Percentiles rank a stretch among this genome's conserved stretches.
Evolutionary conservation across 805 yeast species (phyloP).

Genomic region (Isabelozyma pseudorhagii): DNA sequence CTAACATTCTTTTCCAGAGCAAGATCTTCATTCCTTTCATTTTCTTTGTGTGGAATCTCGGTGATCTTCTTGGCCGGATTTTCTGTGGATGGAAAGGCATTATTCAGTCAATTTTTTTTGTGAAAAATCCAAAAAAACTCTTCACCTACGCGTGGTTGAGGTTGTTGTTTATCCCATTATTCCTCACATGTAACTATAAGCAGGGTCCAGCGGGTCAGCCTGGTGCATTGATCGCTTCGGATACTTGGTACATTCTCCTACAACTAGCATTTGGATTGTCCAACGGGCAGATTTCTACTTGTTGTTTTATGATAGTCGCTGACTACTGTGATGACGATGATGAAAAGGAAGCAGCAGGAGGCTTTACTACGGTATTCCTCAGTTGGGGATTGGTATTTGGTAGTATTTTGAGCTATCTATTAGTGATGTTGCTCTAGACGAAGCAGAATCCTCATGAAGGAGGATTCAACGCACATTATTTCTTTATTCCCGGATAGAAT

Average conservation of each 20-base stretch:
- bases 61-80: conserved; percentile 80
- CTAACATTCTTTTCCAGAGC: conserved; percentile 41
- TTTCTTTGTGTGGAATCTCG: conserved; percentile 83
- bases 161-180: conserved; percentile 62
- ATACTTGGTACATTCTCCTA: conserved; percentile 60
- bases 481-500: too few species aligned
- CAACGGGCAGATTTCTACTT: conserved; percentile 81
- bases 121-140: conserved; percentile 42
- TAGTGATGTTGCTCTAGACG: conserved; percentile 40
- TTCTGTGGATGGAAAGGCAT: conserved; percentile 48
- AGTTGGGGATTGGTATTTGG: conserved; percentile 80
- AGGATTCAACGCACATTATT: too few species aligned
- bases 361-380: conserved; percentile 78
- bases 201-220: conserved; percentile 26
- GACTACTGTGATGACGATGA: conserved; percentile 54
- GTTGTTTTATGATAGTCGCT: conserved; percentile 76
- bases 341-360: conserved; percentile 91
- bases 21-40: conserved; percentile 66
- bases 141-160: conserved; percentile 57
- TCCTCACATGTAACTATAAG: conserved; percentile 63
- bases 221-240: conserved; percentile 50
- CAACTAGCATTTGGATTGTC: conserved; percentile 83
- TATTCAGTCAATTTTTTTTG: conserved; percentile 19
- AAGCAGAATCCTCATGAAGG: background rate
- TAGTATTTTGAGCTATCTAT: conserved; percentile 66